These are phyloP conservation scores for Graphilbum fragrans DNA, from an alignment of 2,329 filamentous ascomycete genomes.

Conservation along the genomic window DNA sequence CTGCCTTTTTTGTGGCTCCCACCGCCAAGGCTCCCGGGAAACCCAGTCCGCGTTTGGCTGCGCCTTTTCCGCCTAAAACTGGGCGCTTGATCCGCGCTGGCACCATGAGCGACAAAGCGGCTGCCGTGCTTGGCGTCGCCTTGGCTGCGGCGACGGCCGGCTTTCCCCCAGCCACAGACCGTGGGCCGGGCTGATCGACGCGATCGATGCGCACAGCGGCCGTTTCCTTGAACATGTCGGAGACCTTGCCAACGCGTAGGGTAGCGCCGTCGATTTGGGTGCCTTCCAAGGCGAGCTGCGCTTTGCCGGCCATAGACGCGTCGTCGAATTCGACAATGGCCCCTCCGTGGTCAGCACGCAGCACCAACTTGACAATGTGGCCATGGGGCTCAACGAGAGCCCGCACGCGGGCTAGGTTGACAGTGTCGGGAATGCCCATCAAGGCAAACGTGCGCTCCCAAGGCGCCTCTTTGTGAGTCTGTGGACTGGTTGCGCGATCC, in stretches of 20 bases:
- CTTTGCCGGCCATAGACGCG: slow-evolving; percentile 58
- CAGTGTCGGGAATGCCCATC: slow-evolving; percentile 79
- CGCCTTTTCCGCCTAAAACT: slow-evolving; percentile 24
- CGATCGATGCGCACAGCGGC: slow-evolving; percentile 30
- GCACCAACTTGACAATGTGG: slow-evolving; percentile 58
- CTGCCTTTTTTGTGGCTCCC: slow-evolving; percentile 3
- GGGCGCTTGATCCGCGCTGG: slow-evolving; percentile 30
- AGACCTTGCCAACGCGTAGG: slow-evolving; percentile 40
- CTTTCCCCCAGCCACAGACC: slow-evolving; percentile 16
- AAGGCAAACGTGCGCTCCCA: slow-evolving; percentile 53
- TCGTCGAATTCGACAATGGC: slow-evolving; percentile 76
- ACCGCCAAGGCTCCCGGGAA: slow-evolving; percentile 21
- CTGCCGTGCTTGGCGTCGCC: not conserved
- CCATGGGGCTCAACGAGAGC: slow-evolving; percentile 57
- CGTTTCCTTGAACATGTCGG: slow-evolving; percentile 41
- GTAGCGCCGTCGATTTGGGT: slow-evolving; percentile 38
- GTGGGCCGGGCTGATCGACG: slow-evolving; percentile 23
- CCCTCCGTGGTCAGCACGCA: slow-evolving; percentile 72
- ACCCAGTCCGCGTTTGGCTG: slow-evolving; percentile 31
- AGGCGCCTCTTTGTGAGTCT: slow-evolving; percentile 6
- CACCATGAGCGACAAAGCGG: slow-evolving; percentile 23
- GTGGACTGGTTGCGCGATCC: slow-evolving; percentile 20
- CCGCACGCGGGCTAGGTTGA: slow-evolving; percentile 76
- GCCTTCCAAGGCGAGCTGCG: slow-evolving; percentile 46
- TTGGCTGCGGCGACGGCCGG: slow-evolving; percentile 12